Percentiles rank a stretch among this genome's conserved stretches.
phyloP scores from a whole-genome alignment of 768 basidiomycete genomes.

The Lactarius sanguifluus region DNA sequence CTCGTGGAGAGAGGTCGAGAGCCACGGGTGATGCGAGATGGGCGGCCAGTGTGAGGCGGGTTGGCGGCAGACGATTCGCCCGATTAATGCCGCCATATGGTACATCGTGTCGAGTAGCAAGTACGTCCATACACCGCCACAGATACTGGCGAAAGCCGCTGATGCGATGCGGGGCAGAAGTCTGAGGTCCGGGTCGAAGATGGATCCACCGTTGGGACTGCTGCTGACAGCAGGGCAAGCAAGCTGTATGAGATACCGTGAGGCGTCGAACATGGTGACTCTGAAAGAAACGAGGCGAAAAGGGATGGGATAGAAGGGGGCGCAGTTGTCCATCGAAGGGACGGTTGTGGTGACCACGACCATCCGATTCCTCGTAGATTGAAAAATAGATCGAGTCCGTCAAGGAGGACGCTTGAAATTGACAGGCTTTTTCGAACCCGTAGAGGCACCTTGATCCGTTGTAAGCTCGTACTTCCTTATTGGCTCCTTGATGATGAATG shows the following conservation, averaged over 20 bases:
- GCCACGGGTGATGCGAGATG: no score
- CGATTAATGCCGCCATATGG: slow-evolving; percentile 29
- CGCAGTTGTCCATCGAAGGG: neutral
- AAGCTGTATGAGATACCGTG: slow-evolving; percentile 3
- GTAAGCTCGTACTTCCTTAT: no score
- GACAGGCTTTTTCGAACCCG: neutral
- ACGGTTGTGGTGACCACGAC: neutral
- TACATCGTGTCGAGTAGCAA: slow-evolving; percentile 17
- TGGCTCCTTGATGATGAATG: neutral
- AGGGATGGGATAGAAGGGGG: neutral
- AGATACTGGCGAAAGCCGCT: slow-evolving; percentile 7
- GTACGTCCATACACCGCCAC: slow-evolving; percentile 20
- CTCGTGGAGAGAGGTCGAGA: slow-evolving; percentile 38
- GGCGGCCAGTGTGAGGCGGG: no score
- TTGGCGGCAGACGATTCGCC: no score
- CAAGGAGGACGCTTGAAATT: slow-evolving; percentile 5
- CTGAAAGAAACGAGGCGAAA: neutral
- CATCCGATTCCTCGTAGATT: slow-evolving; percentile 17
- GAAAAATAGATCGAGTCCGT: slow-evolving; percentile 15
- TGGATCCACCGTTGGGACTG: neutral
- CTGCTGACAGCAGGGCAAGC: slow-evolving; percentile 2
- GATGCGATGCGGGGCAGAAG: neutral
- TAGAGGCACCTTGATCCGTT: neutral
- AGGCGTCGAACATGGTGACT: slow-evolving; percentile 5
- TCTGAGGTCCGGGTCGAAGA: no score